Evolutionary conservation across 2,329 filamentous ascomycete genomes (phyloP).

Genomic region (Penicillium sp.): DNA sequence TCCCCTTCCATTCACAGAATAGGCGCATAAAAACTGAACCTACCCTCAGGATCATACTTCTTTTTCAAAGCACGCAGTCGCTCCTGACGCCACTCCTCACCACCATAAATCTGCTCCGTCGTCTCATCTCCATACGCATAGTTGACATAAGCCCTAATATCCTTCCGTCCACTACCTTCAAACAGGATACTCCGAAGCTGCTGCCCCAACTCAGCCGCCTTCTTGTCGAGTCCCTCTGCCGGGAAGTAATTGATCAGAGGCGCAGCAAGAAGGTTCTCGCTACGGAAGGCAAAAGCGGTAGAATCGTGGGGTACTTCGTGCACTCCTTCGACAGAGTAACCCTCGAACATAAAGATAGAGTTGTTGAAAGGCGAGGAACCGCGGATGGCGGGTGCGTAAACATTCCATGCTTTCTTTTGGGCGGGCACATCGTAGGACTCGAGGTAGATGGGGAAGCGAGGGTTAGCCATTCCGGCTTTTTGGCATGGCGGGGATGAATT

Average conservation of each 20-base stretch:
- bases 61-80: constrained; percentile 31
- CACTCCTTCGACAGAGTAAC: constrained; percentile 49
- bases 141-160: constrained; percentile 30
- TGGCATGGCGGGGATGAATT: constrained; percentile 40
- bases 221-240: constrained; percentile 19
- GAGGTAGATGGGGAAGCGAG: constrained; percentile 46
- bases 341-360: constrained; percentile 55
- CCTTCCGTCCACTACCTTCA: constrained; percentile 16
- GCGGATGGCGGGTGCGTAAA: constrained; percentile 35
- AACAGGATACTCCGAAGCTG: constrained; percentile 29
- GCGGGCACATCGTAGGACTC: constrained; percentile 38
- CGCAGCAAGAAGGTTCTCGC: constrained; percentile 41
- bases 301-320: constrained; percentile 32
- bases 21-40: constrained; percentile 31
- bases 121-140: constrained; percentile 30
- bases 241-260: constrained; percentile 30
- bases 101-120: constrained; percentile 28
- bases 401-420: constrained; percentile 36
- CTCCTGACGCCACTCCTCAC: constrained; percentile 31
- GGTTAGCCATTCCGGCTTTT: constrained; percentile 40
- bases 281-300: constrained; percentile 47
- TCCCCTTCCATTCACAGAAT: constrained; percentile 2
- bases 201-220: constrained; percentile 27
- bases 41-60: constrained; percentile 34
- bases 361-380: constrained; percentile 32